phyloP scores from a whole-genome alignment of 768 basidiomycete species.

The Collybiopsis luxurians region DNA sequence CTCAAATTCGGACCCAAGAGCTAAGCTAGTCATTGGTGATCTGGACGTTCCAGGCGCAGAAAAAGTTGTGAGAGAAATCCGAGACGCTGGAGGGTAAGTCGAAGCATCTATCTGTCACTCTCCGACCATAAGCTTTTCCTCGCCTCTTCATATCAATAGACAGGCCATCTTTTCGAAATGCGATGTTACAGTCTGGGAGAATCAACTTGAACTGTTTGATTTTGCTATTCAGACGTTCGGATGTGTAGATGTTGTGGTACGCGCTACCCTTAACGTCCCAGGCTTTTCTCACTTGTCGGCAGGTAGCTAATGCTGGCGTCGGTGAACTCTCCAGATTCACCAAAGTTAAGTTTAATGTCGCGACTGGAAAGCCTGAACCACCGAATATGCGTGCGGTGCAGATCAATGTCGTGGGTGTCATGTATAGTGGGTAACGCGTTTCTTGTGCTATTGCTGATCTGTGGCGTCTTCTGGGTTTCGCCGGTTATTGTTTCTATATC shows the following conservation, averaged over 20 bases:
- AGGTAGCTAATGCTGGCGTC: constrained; percentile 17
- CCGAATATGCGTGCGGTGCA: constrained; percentile 14
- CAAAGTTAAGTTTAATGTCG: background rate
- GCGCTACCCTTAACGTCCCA: background rate
- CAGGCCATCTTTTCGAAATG: background rate
- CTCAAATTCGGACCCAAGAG: constrained; percentile 18
- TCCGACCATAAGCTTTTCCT: background rate
- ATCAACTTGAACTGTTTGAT: constrained; percentile 2
- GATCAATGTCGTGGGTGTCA: constrained; percentile 24
- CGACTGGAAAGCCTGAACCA: background rate
- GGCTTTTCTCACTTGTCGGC: background rate
- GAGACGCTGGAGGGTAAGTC: constrained; percentile 21
- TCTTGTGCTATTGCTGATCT: too few relatives aligned
- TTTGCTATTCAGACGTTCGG: constrained; percentile 1
- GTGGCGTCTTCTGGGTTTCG: too few relatives aligned
- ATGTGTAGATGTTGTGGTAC: constrained; percentile 2
- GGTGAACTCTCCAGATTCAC: constrained; percentile 6
- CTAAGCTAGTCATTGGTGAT: constrained; percentile 28
- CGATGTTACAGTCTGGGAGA: constrained; percentile 3
- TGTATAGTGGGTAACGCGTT: constrained; percentile 19
- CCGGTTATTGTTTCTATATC: too few relatives aligned
- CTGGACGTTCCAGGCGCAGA: constrained; percentile 20
- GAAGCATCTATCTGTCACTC: background rate
- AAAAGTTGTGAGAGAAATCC: constrained; percentile 13
- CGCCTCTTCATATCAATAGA: background rate